Evolutionary conservation across 306 rosid species (phyloP).

Genomic region (peach (Prunus persica)): Prunus_persica_NCBIv2 NC_034015.1:13947501-13948000

Average conservation of each 20-base stretch:
- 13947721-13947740: not conserved
- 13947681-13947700: not conserved
- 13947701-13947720: not conserved
- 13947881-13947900: constrained; percentile 25
- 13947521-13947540: not conserved
- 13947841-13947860: constrained; percentile 30
- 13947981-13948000: constrained; percentile 71
- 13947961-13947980: constrained; percentile 82
- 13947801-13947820: constrained; percentile 22
- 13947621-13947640: constrained; percentile 26
- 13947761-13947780: too few relatives aligned
- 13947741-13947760: not conserved
- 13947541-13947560: constrained; percentile 8
- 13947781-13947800: constrained; percentile 22
- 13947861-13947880: constrained; percentile 39
- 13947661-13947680: constrained; percentile 3
- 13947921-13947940: not conserved
- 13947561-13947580: constrained; percentile 39
- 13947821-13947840: constrained; percentile 34
- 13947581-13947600: not conserved
- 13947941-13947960: constrained; percentile 68
- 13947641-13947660: constrained; percentile 33
- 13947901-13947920: constrained; percentile 12
- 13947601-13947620: constrained; percentile 25
- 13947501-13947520: not conserved